Evolutionary conservation across 176 grass and related monocot genomes (phyloP).

Genomic region (Phyllostachys edulis): DNA sequence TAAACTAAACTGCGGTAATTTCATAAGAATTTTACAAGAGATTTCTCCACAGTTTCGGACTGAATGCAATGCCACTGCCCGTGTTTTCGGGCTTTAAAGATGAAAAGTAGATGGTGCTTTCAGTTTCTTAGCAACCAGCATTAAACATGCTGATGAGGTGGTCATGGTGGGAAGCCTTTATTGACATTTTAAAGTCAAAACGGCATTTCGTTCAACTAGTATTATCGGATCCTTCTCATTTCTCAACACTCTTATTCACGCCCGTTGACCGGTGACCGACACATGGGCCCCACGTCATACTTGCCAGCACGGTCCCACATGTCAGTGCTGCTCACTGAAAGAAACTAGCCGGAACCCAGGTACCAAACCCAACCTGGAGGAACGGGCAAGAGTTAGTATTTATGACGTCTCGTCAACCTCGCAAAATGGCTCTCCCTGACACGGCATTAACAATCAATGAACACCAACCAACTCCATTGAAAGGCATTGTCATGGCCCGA

Average conservation of each 20-base stretch:
- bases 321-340: not conserved
- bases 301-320: not conserved
- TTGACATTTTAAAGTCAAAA: slow-evolving; percentile 30
- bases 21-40: not conserved
- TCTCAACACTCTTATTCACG: not conserved
- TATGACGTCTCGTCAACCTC: slow-evolving; percentile 19
- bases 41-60: not conserved
- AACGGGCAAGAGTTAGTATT: not conserved
- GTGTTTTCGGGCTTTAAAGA: not conserved
- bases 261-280: not conserved
- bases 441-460: slow-evolving; percentile 38
- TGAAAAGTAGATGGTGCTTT: not conserved
- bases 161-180: slow-evolving; percentile 20
- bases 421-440: not conserved
- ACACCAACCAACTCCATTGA: slow-evolving; percentile 31
- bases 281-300: not conserved
- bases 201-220: not conserved
- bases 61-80: not conserved
- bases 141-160: slow-evolving; percentile 16
- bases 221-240: not conserved
- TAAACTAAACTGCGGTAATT: not conserved
- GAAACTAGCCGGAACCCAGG: not conserved
- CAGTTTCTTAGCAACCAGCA: not conserved
- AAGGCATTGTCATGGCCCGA: slow-evolving; percentile 30
- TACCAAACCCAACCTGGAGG: not conserved